These are phyloP conservation scores for Ascochyta lentis DNA, from an alignment of 2,329 filamentous ascomycete genomes.

Conservation along the genomic window DNA sequence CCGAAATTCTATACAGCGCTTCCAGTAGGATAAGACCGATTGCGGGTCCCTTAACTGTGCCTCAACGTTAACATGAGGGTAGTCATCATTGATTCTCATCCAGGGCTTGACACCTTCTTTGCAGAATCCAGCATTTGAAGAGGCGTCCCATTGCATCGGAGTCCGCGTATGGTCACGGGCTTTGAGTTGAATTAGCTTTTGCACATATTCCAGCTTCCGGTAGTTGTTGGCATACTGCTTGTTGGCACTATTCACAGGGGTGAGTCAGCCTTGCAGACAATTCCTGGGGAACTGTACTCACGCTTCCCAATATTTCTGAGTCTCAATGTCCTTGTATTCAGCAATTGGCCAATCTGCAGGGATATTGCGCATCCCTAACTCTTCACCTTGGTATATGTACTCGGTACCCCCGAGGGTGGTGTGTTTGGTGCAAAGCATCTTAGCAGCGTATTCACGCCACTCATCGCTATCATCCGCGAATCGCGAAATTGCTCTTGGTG, in stretches of 20 bases:
- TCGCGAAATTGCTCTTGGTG: background rate
- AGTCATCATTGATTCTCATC: constrained; percentile 1
- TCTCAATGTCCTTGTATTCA: constrained; percentile 1
- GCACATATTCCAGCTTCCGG: background rate
- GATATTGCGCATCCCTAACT: constrained; percentile 1
- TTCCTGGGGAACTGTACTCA: background rate
- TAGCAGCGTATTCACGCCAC: constrained; percentile 1
- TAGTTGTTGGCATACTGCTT: background rate
- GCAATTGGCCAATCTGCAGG: background rate
- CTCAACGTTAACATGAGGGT: background rate
- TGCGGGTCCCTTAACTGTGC: background rate
- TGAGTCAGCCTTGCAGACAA: background rate
- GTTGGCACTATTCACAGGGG: background rate
- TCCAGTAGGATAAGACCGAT: background rate
- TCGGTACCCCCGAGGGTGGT: background rate
- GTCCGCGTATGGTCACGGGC: background rate
- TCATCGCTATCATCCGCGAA: constrained; percentile 1
- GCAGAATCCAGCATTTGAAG: background rate
- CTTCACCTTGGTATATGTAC: background rate
- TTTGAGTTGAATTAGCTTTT: background rate
- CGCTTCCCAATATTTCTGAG: constrained; percentile 1
- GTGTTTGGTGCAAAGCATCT: constrained; percentile 3
- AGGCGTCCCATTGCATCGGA: constrained; percentile 1
- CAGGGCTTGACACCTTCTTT: background rate
- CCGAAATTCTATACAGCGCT: background rate